Conservation (phyloP, 495 filamentous ascomycete species). For the Staphylotrichum longicolle region DNA sequence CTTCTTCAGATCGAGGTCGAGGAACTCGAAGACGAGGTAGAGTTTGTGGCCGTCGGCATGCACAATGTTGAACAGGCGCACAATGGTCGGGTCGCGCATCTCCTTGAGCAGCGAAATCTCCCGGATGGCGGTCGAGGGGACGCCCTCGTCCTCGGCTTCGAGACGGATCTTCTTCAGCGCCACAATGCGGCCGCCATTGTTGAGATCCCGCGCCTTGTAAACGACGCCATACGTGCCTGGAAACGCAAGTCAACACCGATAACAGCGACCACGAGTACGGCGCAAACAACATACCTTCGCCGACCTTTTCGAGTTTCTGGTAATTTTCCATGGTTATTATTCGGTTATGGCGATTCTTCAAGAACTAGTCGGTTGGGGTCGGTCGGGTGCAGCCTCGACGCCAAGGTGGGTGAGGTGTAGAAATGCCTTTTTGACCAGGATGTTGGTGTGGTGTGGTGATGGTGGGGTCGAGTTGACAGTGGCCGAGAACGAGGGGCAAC, state of each 20-base stretch:
- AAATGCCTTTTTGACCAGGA: constrained; percentile 1
- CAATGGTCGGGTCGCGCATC: constrained; percentile 94
- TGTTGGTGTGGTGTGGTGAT: too few relatives aligned
- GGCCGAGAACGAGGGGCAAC: constrained; percentile 25
- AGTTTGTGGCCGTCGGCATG: constrained; percentile 96
- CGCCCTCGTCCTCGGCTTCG: constrained; percentile 95
- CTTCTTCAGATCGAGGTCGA: constrained; percentile 93
- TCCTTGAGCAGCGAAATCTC: constrained; percentile 96
- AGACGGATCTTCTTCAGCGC: constrained; percentile 98
- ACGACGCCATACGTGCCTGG: constrained; percentile 89
- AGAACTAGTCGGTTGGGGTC: neutral
- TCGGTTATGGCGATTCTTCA: neutral
- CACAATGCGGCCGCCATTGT: constrained; percentile 75
- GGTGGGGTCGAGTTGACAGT: neutral
- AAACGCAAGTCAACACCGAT: constrained; percentile 5
- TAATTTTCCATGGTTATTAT: constrained; percentile 85
- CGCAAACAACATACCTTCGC: constrained; percentile 65
- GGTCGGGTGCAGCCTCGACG: constrained; percentile 6
- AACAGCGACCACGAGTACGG: neutral
- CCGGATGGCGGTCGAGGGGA: constrained; percentile 93
- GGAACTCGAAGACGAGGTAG: constrained; percentile 91
- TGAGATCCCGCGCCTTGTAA: constrained; percentile 85
- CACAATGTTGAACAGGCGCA: constrained; percentile 88
- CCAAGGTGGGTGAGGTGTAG: constrained; percentile 6
- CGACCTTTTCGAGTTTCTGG: constrained; percentile 99